Evolutionary conservation across 2,329 filamentous ascomycete genomes (phyloP).

Genomic region (Fusarium foetens): DNA sequence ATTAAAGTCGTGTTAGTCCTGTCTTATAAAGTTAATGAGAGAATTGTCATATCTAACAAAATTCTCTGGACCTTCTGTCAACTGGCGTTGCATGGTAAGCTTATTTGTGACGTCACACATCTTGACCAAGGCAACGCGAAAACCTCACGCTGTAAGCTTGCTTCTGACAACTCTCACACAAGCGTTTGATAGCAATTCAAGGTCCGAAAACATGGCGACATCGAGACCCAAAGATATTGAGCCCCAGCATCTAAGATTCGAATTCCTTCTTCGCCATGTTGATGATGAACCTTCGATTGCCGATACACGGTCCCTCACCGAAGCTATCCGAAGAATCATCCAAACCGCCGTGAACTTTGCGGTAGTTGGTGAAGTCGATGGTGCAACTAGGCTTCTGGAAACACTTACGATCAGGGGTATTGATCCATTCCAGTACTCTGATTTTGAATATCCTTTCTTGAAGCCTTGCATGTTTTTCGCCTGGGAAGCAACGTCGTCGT

Average conservation of each 20-base stretch:
- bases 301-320: background rate
- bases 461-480: slow-evolving; percentile 18
- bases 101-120: background rate
- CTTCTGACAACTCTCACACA: background rate
- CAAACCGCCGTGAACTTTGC: slow-evolving; percentile 1
- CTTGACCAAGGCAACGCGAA: background rate
- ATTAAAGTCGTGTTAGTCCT: rapidly evolving
- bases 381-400: background rate
- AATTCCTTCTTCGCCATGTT: background rate
- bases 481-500: slow-evolving; percentile 8
- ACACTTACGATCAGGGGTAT: background rate
- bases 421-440: background rate
- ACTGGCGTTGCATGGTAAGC: background rate
- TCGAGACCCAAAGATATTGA: background rate
- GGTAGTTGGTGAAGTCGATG: background rate
- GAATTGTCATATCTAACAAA: rapidly evolving
- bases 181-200: rapidly evolving
- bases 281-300: slow-evolving; percentile 5
- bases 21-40: too few species aligned
- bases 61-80: background rate
- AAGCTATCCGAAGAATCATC: background rate
- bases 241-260: background rate
- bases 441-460: background rate
- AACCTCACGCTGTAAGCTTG: background rate
- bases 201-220: background rate